Conservation (phyloP, 1,284 basidiomycete genomes). For the Cryptococcus sp. region DNA sequence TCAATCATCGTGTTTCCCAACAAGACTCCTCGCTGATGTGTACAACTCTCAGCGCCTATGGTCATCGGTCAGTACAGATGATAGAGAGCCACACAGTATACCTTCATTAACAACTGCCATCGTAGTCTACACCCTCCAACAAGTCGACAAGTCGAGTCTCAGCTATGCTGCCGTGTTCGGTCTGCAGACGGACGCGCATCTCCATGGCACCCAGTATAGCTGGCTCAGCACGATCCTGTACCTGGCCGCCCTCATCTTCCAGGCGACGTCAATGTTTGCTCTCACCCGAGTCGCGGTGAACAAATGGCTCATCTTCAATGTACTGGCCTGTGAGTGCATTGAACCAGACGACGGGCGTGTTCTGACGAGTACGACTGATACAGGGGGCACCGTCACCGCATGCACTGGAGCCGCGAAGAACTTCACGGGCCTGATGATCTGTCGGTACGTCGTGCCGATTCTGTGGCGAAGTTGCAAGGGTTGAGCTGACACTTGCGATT, state of each 20-base stretch:
- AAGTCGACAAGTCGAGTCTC: constrained; percentile 35
- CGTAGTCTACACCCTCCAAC: constrained; percentile 18
- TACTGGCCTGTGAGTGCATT: too few relatives aligned
- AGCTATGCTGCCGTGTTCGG: constrained; percentile 35
- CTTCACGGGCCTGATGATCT: constrained; percentile 48
- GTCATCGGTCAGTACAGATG: constrained; percentile 10
- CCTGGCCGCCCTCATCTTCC: constrained; percentile 57
- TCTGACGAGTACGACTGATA: too few relatives aligned
- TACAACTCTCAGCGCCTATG: constrained; percentile 18
- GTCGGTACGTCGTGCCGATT: too few relatives aligned
- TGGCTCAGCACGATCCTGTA: constrained; percentile 57
- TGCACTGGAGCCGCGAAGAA: constrained; percentile 53
- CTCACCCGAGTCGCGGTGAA: constrained; percentile 56
- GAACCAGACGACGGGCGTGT: too few relatives aligned
- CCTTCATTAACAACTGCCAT: too few relatives aligned
- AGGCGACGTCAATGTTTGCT: constrained; percentile 55
- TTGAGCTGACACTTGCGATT: too few relatives aligned
- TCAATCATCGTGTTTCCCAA: neutral
- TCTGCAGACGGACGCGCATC: constrained; percentile 50
- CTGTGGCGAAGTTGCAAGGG: too few relatives aligned
- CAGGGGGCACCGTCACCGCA: too few relatives aligned
- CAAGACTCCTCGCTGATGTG: neutral
- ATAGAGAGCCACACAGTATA: too few relatives aligned
- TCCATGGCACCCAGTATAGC: constrained; percentile 57
- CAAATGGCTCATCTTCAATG: constrained; percentile 43